A percentile compares a stretch with the other conserved stretches of the same genome.
Conservation (phyloP, 176 grass and related monocot species). For the Calamus simplicifolius region DNA sequence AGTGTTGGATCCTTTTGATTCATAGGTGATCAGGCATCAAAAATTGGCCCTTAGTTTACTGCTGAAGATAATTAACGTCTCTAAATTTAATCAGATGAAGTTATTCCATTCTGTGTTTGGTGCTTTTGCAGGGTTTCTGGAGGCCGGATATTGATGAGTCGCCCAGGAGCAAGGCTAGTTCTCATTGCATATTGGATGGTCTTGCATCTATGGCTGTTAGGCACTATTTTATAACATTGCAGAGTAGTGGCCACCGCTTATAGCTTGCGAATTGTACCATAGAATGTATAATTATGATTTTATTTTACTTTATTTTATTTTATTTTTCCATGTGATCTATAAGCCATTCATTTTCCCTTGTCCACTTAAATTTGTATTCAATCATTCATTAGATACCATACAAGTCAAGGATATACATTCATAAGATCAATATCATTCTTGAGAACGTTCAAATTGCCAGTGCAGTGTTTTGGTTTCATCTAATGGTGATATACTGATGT, state of each 20-base stretch:
- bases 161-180: slow-evolving; percentile 75
- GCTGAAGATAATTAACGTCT: too few species aligned
- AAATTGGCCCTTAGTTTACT: too few species aligned
- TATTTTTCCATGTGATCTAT: slow-evolving; percentile 22
- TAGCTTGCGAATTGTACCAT: slow-evolving; percentile 55
- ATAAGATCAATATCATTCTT: too few species aligned
- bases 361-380: too few species aligned
- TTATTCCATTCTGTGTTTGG: slow-evolving; percentile 11
- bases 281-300: slow-evolving; percentile 26
- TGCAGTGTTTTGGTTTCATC: too few species aligned
- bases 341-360: slow-evolving; percentile 21
- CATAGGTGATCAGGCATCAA: too few species aligned
- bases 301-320: slow-evolving; percentile 1
- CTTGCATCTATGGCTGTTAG: slow-evolving; percentile 84
- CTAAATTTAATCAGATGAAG: too few species aligned
- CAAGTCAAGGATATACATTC: too few species aligned
- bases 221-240: slow-evolving; percentile 56
- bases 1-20: too few species aligned
- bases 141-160: slow-evolving; percentile 64
- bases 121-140: slow-evolving; percentile 75
- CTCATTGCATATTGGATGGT: slow-evolving; percentile 62
- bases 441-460: too few species aligned
- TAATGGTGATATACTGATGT: too few species aligned
- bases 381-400: too few species aligned
- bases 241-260: slow-evolving; percentile 11